These are phyloP conservation scores for Gleditsia sinensis DNA, from an alignment of 306 rosid genomes.

Conservation along the genomic window DNA sequence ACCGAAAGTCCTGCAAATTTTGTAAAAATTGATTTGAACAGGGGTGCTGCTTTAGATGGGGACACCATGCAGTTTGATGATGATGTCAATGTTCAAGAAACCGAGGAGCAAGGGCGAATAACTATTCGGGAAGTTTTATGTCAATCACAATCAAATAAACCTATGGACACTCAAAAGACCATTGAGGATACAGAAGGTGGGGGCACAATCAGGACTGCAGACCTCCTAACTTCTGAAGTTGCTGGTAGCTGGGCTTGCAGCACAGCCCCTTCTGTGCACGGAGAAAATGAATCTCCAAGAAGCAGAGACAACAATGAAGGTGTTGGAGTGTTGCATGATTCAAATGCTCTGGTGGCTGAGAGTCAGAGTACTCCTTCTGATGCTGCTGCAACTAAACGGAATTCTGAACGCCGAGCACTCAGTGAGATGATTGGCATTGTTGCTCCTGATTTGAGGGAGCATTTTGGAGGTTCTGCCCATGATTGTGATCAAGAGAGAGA, in stretches of 20 bases:
- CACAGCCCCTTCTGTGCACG: conserved; percentile 77
- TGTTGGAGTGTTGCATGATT: conserved; percentile 52
- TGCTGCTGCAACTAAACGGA: conserved; percentile 41
- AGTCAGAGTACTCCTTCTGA: conserved; percentile 57
- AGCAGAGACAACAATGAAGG: conserved; percentile 56
- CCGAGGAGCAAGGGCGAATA: conserved; percentile 55
- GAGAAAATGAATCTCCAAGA: conserved; percentile 68
- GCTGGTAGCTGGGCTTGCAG: conserved; percentile 94
- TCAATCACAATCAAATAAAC: conserved; percentile 56
- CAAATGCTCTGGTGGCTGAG: conserved; percentile 56
- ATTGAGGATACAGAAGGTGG: conserved; percentile 69
- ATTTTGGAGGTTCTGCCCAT: conserved; percentile 53
- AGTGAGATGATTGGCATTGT: conserved; percentile 90
- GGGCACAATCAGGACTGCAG: conserved; percentile 63
- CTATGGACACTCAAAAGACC: conserved; percentile 43
- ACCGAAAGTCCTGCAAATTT: conserved; percentile 68
- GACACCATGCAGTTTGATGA: conserved; percentile 81
- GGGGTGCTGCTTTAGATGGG: conserved; percentile 44
- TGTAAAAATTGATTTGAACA: conserved; percentile 60
- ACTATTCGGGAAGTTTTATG: conserved; percentile 43
- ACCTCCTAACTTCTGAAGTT: conserved; percentile 90
- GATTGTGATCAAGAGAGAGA: conserved; percentile 41
- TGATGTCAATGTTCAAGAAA: conserved; percentile 61
- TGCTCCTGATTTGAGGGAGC: conserved; percentile 78
- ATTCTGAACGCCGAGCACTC: conserved; percentile 64